These are phyloP conservation scores for Russula virescens DNA, from an alignment of 768 basidiomycete genomes.

Conservation along the genomic window DNA sequence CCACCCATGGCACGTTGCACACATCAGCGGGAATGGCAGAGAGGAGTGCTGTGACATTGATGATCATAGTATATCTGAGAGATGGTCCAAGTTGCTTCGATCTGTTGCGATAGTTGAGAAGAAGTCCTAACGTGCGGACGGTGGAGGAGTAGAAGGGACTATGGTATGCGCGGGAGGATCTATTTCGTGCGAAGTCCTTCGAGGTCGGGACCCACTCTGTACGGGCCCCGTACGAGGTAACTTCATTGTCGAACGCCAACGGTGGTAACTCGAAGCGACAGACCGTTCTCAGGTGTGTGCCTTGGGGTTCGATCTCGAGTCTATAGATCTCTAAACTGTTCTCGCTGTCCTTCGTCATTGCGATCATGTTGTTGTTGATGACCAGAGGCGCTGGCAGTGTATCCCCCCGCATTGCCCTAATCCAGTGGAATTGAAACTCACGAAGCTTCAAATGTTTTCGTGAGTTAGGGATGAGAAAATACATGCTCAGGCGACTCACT, in stretches of 20 bases:
- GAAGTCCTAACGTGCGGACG: neutral
- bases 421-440: too few species aligned
- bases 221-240: too few species aligned
- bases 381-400: neutral
- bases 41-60: constrained; percentile 1
- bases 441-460: too few species aligned
- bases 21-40: neutral
- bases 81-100: too few species aligned
- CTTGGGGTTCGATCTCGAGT: neutral
- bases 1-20: neutral
- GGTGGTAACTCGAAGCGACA: constrained; percentile 6
- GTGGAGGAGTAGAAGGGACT: constrained; percentile 5
- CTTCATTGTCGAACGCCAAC: too few species aligned
- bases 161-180: neutral
- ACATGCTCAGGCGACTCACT: neutral
- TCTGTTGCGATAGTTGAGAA: neutral
- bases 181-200: neutral
- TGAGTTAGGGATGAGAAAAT: neutral
- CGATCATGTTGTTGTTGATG: neutral
- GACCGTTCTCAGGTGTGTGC: too few species aligned
- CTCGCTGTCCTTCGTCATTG: neutral
- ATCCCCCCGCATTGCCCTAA: too few species aligned
- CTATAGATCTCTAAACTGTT: constrained; percentile 2
- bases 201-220: constrained; percentile 10
- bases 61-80: constrained; percentile 5